These are phyloP conservation scores for Suillus luteus DNA, from an alignment of 768 basidiomycete genomes.

Conservation along the genomic window DNA sequence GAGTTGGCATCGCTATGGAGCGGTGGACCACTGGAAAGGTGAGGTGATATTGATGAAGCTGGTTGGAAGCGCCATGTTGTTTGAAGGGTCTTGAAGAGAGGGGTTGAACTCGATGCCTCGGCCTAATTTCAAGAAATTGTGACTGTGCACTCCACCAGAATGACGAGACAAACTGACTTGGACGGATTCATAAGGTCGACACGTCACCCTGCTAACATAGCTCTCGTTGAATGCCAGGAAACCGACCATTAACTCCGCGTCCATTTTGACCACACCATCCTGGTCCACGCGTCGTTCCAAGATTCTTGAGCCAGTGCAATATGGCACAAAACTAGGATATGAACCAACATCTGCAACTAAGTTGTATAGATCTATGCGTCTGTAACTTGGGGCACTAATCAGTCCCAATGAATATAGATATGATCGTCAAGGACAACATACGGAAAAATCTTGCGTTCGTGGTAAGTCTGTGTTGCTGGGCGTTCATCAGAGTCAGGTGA, in stretches of 20 bases:
- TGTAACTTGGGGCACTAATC: constrained; percentile 56
- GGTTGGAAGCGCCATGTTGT: constrained; percentile 79
- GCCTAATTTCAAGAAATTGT: constrained; percentile 48
- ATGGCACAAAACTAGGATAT: constrained; percentile 87
- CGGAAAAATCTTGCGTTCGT: constrained; percentile 88
- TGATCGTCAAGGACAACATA: constrained; percentile 43
- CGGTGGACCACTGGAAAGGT: constrained; percentile 30
- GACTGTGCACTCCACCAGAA: constrained; percentile 5
- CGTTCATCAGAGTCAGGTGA: constrained; percentile 34
- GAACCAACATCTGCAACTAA: constrained; percentile 87
- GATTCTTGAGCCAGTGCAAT: constrained; percentile 76
- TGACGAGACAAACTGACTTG: constrained; percentile 46
- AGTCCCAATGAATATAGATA: constrained; percentile 17
- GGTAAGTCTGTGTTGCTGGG: constrained; percentile 61
- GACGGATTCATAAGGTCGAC: constrained; percentile 76
- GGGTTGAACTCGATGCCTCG: constrained; percentile 66
- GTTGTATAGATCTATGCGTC: constrained; percentile 74
- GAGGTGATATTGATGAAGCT: constrained; percentile 44
- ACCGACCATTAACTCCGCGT: constrained; percentile 86
- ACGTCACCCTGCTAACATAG: constrained; percentile 85
- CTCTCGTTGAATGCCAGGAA: constrained; percentile 87
- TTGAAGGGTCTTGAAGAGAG: constrained; percentile 70
- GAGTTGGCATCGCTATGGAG: constrained; percentile 8
- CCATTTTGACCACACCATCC: constrained; percentile 51
- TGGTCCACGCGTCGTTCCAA: constrained; percentile 37